Evolutionary conservation across 805 yeast species (phyloP).

Genomic region (Cyberlindnera xishuangbannaensis): DNA sequence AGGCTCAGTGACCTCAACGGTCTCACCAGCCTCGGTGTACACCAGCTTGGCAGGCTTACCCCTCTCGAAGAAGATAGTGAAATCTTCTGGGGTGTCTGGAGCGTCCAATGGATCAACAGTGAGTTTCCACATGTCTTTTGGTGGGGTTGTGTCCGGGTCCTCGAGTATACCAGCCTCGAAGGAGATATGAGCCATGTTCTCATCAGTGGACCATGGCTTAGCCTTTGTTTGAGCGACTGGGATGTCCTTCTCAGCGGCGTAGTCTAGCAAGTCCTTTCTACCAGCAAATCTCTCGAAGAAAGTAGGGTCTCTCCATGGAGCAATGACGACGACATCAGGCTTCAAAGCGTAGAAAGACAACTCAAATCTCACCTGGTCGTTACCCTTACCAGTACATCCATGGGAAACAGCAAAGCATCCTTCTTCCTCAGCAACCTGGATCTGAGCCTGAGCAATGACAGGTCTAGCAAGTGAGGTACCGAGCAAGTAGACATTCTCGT

Average conservation of each 20-base stretch:
- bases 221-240: conserved; percentile 97
- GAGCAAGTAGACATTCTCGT: conserved; percentile 92
- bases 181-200: conserved; percentile 97
- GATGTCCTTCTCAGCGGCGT: conserved; percentile 86
- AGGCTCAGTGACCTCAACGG: conserved; percentile 68
- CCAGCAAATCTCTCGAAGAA: conserved; percentile 97
- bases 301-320: conserved; percentile 98
- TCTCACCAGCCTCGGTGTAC: conserved; percentile 52
- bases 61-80: conserved; percentile 72
- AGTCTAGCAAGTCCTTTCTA: conserved; percentile 91
- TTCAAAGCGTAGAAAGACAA: conserved; percentile 94
- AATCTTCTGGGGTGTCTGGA: conserved; percentile 87
- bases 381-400: conserved; percentile 99
- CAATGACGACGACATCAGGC: conserved; percentile 94
- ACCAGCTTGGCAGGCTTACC: conserved; percentile 85
- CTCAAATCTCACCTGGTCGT: conserved; percentile 98
- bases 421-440: conserved; percentile 91
- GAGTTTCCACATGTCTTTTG: conserved; percentile 99
- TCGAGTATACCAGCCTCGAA: conserved; percentile 99
- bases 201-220: conserved; percentile 99
- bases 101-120: conserved; percentile 95
- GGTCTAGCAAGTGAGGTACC: conserved; percentile 99
- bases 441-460: conserved; percentile 97
- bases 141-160: conserved; percentile 98
- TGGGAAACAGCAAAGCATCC: conserved; percentile 98